Base-by-base conservation (phyloP, 768 basidiomycete genomes). In the Collybia nuda region DNA sequence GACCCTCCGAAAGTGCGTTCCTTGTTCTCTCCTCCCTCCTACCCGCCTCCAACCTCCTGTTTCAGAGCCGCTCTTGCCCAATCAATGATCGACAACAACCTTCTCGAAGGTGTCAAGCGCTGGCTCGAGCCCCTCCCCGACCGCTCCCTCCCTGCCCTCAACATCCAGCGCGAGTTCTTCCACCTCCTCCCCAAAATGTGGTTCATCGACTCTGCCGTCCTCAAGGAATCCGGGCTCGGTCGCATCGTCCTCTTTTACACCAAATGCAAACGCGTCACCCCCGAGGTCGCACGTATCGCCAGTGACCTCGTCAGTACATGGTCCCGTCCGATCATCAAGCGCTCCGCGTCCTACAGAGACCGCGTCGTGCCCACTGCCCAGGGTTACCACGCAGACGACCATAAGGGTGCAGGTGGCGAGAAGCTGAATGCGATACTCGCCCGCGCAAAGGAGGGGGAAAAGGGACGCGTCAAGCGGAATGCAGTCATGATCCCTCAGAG, bases 101-200 rank as follows among this genome's bases (percentile, higher is more conserved):
- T 98, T 37, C 77, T 99, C 23, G 90, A 93, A 56, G 93, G 88
- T 5, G 93, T 98, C 44, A 78, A 82, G 36, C 75, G 83, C 32
- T 99, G 93, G 92, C 83, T 99, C 2, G 97, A 98, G 60, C 97
- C 97, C 0, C 84, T 98, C 14, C 89, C 88, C 0, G 93, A 97
- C 70, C 83, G 82, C 48, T 95, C 94, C 1, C 79, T 99, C 2
- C 97, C 97, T 0, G 93, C 94, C 3, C 79, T 98, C 47, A 96
- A 95, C 67, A 98, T 99, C 61, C 97, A 98, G 65, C 85, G 86
- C 40, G 89, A 94, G 46, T 85, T 98, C 56, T 93, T 98, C 70
- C 78, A 81, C 26, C 80, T 86, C 47, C 74, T 99, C 8, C 78
- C 76, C 54, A 92, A 88, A 74, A 92, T 98, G 87, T 88, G 90